Conservation (phyloP, 2,329 filamentous ascomycete genomes). For the Teratosphaeria nubilosa region DNA sequence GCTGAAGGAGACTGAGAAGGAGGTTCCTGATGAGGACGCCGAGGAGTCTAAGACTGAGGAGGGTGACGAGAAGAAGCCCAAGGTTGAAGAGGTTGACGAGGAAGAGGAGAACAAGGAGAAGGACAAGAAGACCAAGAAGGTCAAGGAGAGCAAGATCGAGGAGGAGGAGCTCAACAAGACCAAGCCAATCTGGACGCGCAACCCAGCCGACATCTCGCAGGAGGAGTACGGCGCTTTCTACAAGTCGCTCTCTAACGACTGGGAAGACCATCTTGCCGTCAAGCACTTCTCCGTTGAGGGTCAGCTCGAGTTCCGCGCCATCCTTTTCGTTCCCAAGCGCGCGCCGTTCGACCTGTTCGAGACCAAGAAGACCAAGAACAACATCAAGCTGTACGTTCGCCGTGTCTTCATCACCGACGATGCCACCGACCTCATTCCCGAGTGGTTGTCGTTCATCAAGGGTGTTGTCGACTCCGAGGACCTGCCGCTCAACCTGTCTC, state of each 20-base stretch:
- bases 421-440: conserved; percentile 95
- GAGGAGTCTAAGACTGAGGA: conserved; percentile 62
- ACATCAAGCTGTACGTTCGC: conserved; percentile 99
- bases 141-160: conserved; percentile 98
- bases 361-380: conserved; percentile 99
- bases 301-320: conserved; percentile 99
- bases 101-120: conserved; percentile 76
- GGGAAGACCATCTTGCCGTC: conserved; percentile 98
- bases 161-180: conserved; percentile 99
- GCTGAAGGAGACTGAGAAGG: conserved; percentile 96
- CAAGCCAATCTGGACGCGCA: conserved; percentile 99
- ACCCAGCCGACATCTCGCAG: conserved; percentile 84
- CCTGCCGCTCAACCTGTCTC: conserved; percentile 96
- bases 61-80: conserved; percentile 86
- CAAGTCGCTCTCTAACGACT: conserved; percentile 99
- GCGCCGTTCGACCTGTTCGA: conserved; percentile 99
- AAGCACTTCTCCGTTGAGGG: conserved; percentile 99
- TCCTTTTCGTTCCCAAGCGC: conserved; percentile 99
- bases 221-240: conserved; percentile 99
- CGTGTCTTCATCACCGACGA: conserved; percentile 99
- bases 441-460: conserved; percentile 99
- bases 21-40: conserved; percentile 92
- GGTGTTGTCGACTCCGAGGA: conserved; percentile 99
- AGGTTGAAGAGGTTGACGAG: conserved; percentile 86
- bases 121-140: conserved; percentile 96